phyloP scores from a whole-genome alignment of 768 basidiomycete species.

The Suillus fuscotomentosus region DNA sequence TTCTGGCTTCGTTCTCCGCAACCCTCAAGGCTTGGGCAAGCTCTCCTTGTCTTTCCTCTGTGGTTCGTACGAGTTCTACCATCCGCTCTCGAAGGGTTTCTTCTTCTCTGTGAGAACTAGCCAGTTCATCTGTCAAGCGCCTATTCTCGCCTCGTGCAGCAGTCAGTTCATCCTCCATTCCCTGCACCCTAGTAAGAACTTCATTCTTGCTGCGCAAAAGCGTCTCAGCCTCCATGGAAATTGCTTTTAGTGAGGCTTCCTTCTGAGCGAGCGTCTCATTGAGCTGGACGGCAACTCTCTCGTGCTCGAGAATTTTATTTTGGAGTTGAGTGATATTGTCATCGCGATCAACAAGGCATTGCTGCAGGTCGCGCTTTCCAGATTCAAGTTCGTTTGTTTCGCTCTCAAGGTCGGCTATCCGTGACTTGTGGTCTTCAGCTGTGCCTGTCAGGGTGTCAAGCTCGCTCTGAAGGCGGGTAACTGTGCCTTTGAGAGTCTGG shows the following conservation, averaged over 20 bases:
- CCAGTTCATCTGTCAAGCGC: slow-evolving; percentile 9
- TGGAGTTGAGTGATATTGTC: background rate
- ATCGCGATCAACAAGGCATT: background rate
- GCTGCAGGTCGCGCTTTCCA: background rate
- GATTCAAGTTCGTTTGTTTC: background rate
- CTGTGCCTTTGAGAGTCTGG: background rate
- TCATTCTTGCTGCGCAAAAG: slow-evolving; percentile 20
- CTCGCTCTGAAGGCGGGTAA: slow-evolving; percentile 1
- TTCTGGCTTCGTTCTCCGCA: background rate
- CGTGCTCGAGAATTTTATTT: background rate
- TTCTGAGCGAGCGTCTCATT: slow-evolving; percentile 16
- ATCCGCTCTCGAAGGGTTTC: slow-evolving; percentile 9
- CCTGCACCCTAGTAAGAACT: background rate
- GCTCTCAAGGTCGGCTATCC: slow-evolving; percentile 3
- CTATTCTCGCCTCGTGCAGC: background rate
- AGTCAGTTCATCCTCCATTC: background rate
- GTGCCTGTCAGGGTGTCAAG: background rate
- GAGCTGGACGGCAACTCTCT: background rate
- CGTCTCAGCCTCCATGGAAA: slow-evolving; percentile 23
- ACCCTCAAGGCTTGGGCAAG: background rate
- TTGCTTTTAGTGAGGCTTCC: slow-evolving; percentile 22
- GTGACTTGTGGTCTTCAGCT: slow-evolving; percentile 1
- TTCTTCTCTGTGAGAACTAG: slow-evolving; percentile 12
- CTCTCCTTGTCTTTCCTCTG: slow-evolving; percentile 11
- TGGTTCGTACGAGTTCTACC: slow-evolving; percentile 8